Conservation (phyloP, 345 rosid genomes). For the Brassica rapa region DNA sequence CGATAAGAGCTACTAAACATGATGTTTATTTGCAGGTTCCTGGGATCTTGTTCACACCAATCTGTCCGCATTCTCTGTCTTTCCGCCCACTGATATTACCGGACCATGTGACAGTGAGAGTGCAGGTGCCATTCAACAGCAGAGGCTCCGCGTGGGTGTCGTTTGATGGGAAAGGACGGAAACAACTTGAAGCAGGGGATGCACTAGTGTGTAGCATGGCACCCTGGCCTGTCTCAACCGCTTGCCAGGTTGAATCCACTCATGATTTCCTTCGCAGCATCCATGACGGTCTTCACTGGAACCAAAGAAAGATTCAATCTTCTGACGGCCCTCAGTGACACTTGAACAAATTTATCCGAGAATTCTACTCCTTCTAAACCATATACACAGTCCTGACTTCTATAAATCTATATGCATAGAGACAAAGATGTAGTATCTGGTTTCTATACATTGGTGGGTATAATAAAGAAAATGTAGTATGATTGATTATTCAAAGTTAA, state of each 20-base stretch:
- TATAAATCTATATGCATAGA: neutral
- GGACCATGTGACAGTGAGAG: slow-evolving; percentile 83
- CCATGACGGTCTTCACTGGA: slow-evolving; percentile 98
- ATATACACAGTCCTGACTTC: neutral
- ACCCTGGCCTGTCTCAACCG: slow-evolving; percentile 96
- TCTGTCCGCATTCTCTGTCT: slow-evolving; percentile 95
- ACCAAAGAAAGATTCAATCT: slow-evolving; percentile 80
- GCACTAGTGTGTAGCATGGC: slow-evolving; percentile 98
- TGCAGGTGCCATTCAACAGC: slow-evolving; percentile 90
- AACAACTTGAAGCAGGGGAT: slow-evolving; percentile 78
- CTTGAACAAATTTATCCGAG: slow-evolving; percentile 12
- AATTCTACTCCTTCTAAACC: neutral
- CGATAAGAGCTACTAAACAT: neutral
- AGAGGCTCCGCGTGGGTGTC: slow-evolving; percentile 94
- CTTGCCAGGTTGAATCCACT: slow-evolving; percentile 86
- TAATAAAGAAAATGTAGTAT: slow-evolving; percentile 14
- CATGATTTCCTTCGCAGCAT: slow-evolving; percentile 86
- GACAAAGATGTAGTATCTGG: slow-evolving; percentile 13
- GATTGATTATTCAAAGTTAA: neutral
- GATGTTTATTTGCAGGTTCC: slow-evolving; percentile 69
- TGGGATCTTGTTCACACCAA: slow-evolving; percentile 93
- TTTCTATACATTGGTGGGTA: slow-evolving; percentile 14
- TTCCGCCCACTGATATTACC: slow-evolving; percentile 97
- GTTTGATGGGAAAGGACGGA: slow-evolving; percentile 94
- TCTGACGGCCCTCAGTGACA: slow-evolving; percentile 68